Conservation (phyloP, 2,329 filamentous ascomycete genomes). For the Colletotrichum karsti region DNA sequence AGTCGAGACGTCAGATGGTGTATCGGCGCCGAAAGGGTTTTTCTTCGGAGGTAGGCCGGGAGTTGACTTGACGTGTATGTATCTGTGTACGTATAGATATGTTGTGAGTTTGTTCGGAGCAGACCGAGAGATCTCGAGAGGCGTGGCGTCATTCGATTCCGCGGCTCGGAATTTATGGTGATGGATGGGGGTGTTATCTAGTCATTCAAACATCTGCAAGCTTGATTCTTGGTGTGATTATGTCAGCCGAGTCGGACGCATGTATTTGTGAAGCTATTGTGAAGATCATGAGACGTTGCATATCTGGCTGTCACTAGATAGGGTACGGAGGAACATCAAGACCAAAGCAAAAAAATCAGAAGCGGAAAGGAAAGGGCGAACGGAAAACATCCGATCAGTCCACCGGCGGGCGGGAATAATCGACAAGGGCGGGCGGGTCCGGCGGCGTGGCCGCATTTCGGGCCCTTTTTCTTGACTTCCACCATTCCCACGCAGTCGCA, state of each 20-base stretch:
- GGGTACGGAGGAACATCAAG: too few relatives aligned
- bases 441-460: constrained; percentile 27
- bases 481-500: too few relatives aligned
- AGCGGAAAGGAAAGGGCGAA: background rate
- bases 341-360: too few relatives aligned
- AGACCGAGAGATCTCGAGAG: background rate
- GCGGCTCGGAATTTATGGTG: background rate
- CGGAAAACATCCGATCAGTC: constrained; percentile 27
- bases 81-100: too few relatives aligned
- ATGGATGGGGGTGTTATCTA: background rate
- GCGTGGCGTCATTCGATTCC: constrained; percentile 3
- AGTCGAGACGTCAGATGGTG: background rate
- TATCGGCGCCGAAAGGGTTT: background rate
- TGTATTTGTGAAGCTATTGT: too few relatives aligned
- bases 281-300: too few relatives aligned
- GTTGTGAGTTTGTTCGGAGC: background rate
- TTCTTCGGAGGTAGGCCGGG: too few relatives aligned
- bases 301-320: too few relatives aligned
- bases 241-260: too few relatives aligned
- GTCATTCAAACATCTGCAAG: too few relatives aligned
- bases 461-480: constrained; percentile 8
- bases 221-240: too few relatives aligned
- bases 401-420: constrained; percentile 18
- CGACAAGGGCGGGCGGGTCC: background rate
- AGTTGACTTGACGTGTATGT: too few relatives aligned